Evolutionary conservation across 805 yeast species (phyloP).

Genomic region (Yarrowia yakushimensis): DNA sequence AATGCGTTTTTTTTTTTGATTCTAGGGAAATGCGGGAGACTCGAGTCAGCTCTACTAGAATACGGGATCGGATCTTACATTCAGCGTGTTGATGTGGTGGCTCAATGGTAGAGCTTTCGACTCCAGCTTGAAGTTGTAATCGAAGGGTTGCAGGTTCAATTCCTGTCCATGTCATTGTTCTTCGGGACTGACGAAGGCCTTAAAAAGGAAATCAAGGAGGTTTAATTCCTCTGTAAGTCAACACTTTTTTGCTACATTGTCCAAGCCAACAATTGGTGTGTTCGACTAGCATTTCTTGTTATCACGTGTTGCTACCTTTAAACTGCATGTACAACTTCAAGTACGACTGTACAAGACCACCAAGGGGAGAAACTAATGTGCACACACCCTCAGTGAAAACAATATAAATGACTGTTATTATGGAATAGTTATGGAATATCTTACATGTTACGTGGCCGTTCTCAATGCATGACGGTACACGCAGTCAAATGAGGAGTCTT

Average conservation of each 20-base stretch:
- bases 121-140: conserved; percentile 52
- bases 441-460: conserved; percentile 3
- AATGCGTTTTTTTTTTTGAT: too few species aligned
- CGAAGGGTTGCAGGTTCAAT: conserved; percentile 86
- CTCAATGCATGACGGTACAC: conserved; percentile 12
- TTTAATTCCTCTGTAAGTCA: conserved; percentile 24
- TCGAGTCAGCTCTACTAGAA: too few species aligned
- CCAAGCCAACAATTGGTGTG: too few species aligned
- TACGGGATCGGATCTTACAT: too few species aligned
- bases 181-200: conserved; percentile 25
- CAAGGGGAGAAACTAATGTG: too few species aligned
- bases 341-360: too few species aligned
- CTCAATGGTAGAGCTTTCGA: conserved; percentile 74
- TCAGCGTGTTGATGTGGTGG: conserved; percentile 42
- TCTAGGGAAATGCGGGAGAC: too few species aligned
- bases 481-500: not conserved
- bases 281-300: not conserved
- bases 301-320: too few species aligned
- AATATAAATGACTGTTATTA: conserved; percentile 4
- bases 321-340: too few species aligned
- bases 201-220: conserved; percentile 14
- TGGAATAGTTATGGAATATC: not conserved
- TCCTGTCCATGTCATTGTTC: conserved; percentile 53
- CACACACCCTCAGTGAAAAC: too few species aligned
- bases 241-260: conserved; percentile 5